Percentiles rank a stretch among this genome's conserved stretches.
phyloP scores from a whole-genome alignment of 2,329 filamentous ascomycete genomes.

The Neoascochyta sp. region DNA sequence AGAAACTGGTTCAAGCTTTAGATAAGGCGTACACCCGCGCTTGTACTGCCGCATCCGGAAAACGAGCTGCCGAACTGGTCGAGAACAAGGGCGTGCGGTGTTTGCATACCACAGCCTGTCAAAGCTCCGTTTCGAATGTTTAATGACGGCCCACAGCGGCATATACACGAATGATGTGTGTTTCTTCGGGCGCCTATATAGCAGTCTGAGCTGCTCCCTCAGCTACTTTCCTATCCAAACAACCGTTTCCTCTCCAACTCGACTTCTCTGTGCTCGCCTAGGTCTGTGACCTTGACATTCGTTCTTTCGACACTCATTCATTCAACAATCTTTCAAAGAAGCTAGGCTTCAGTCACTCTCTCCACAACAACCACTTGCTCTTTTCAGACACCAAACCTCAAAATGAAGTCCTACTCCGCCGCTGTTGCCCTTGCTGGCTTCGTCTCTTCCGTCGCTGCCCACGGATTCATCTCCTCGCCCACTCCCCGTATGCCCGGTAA shows the following conservation, averaged over 20 bases:
- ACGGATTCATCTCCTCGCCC: conserved; percentile 53
- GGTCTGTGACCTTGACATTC: conserved; percentile 41
- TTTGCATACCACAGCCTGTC: conserved; percentile 15
- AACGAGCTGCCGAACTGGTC: conserved; percentile 15
- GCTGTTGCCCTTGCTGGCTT: conserved; percentile 44
- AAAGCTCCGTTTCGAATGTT: conserved; percentile 33
- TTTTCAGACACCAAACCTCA: conserved; percentile 19
- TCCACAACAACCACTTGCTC: conserved; percentile 12
- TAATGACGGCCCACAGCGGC: conserved; percentile 31
- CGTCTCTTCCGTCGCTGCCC: conserved; percentile 48
- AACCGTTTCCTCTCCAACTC: conserved; percentile 21
- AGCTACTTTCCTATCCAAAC: conserved; percentile 12
- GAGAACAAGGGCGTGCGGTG: conserved; percentile 17
- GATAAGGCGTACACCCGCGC: conserved; percentile 17
- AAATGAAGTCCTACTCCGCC: conserved; percentile 45
- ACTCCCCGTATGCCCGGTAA: conserved; percentile 49
- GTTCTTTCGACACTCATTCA: conserved; percentile 34
- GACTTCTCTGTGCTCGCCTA: conserved; percentile 24
- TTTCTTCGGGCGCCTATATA: conserved; percentile 19
- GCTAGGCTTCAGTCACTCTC: conserved; percentile 31
- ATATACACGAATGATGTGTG: conserved; percentile 11
- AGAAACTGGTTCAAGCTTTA: conserved; percentile 21
- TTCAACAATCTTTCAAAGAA: conserved; percentile 27
- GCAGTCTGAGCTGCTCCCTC: conserved; percentile 4
- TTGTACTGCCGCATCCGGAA: conserved; percentile 11